A percentile compares a stretch with the other conserved stretches of the same genome.
Evolutionary conservation across 352 stramenopile genomes (phyloP).

Genomic region (Hyphochytrium catenoides): DNA sequence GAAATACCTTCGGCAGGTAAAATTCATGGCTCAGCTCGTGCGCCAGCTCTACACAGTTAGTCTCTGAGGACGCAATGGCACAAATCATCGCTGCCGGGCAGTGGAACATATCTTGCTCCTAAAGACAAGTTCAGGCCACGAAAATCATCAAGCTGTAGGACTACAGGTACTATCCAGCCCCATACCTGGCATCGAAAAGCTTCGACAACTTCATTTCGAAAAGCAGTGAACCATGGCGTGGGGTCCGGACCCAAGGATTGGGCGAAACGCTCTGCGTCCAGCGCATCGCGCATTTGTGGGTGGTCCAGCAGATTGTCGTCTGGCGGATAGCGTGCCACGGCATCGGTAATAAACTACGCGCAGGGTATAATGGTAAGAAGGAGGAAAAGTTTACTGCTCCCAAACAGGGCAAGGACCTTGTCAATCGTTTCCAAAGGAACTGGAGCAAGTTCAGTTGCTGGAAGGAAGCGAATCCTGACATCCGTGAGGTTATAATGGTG

Average conservation of each 20-base stretch:
- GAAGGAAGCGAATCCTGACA: slow-evolving; percentile 50
- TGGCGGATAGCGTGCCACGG: background rate
- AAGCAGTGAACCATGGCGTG: slow-evolving; percentile 46
- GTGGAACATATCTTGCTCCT: no score
- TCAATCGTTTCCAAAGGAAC: slow-evolving; percentile 17
- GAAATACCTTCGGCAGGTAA: slow-evolving; percentile 30
- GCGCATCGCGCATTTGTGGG: slow-evolving; percentile 20
- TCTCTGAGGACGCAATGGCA: slow-evolving; percentile 49
- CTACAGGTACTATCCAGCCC: no score
- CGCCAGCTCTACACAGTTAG: no score
- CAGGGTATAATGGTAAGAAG: slow-evolving; percentile 1
- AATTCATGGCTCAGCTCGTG: slow-evolving; percentile 44
- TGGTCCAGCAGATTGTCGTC: slow-evolving; percentile 17
- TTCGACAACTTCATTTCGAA: slow-evolving; percentile 44
- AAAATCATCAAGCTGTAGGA: no score
- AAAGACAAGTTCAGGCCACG: no score
- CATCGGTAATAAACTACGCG: slow-evolving; percentile 13
- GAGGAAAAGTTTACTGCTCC: background rate
- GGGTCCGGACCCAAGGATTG: slow-evolving; percentile 18
- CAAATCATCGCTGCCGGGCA: slow-evolving; percentile 42
- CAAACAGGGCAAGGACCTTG: slow-evolving; percentile 7
- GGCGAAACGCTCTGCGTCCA: slow-evolving; percentile 37
- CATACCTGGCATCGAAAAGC: slow-evolving; percentile 55
- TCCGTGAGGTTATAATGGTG: slow-evolving; percentile 27
- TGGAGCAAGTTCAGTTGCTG: slow-evolving; percentile 21